These are phyloP conservation scores for Aspergillus mulundensis DNA, from an alignment of 495 filamentous ascomycete species.

Conservation along the genomic window DNA sequence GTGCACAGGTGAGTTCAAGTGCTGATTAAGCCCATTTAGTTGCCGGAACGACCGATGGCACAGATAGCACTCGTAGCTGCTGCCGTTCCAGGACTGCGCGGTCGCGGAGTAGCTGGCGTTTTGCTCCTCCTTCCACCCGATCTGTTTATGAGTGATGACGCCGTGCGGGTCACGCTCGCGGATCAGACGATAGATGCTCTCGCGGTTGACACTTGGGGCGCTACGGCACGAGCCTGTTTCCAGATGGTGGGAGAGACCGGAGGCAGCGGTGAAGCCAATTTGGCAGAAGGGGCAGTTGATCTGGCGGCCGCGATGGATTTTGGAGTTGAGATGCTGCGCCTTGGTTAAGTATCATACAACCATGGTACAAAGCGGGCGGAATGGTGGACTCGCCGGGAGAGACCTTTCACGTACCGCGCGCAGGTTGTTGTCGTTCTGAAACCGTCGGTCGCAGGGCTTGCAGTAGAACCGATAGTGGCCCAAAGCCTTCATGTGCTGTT, in stretches of 20 bases:
- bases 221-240: conserved; percentile 38
- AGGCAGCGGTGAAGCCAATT: conserved; percentile 33
- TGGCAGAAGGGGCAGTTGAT: conserved; percentile 45
- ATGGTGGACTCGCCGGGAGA: background rate
- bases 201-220: conserved; percentile 33
- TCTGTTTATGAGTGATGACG: conserved; percentile 38
- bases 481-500: conserved; percentile 34
- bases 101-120: conserved; percentile 19
- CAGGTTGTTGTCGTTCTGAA: conserved; percentile 36
- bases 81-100: conserved; percentile 33
- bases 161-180: conserved; percentile 31
- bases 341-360: background rate
- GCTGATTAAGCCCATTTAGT: conserved; percentile 22
- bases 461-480: conserved; percentile 41
- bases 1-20: conserved; percentile 38
- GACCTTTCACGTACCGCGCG: conserved; percentile 25
- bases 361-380: background rate
- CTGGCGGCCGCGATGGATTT: conserved; percentile 27
- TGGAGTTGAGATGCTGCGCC: conserved; percentile 42
- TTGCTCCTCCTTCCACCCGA: conserved; percentile 29
- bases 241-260: conserved; percentile 43
- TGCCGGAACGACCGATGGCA: conserved; percentile 35
- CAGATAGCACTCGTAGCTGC: conserved; percentile 42
- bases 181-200: conserved; percentile 31
- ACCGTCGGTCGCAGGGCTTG: conserved; percentile 28